Evolutionary conservation across 352 stramenopile species (phyloP), one percentile per base, ranked within the genome.

Genomic region (Plasmopara halstedii): DNA sequence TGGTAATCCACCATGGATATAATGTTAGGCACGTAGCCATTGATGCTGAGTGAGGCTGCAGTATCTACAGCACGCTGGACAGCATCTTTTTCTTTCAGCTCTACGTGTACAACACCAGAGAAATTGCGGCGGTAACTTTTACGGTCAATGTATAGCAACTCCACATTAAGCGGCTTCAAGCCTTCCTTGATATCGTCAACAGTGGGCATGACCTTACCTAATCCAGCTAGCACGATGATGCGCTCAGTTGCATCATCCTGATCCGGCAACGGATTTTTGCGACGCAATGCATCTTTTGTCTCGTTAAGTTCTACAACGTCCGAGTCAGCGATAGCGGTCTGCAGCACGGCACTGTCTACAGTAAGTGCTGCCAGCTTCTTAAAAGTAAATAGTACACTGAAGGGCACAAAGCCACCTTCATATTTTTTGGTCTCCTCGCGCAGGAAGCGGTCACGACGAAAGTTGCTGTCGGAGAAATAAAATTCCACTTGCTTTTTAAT

Each of bases 401-500:
- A 87, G 3, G 80, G 80, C 41, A 95, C 67, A 48, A 89, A 95
- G 45, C 83, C 83, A 32, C 81, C 81, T 6, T 83, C 64, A 22
- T 83, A 58, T 59, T 90, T 90, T 62, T 81, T 89, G 46, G 80
- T 88, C 56, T 90, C 77, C 32, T 85, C 75, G 31, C 81, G 66
- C 56, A 96, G 63, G 66, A 95, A 95, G 48, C 85, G 80, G 62
- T 96, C 86, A 46, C 85, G 86, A 43, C 86, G 83, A 53, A 95
- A 94, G 63, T 96, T 96, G 65, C 79, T 90, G 65, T 95, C 85
- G 33, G 72, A 88, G 70, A 96, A 95, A 76, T 95, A 96, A 63
- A 95, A 95, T 73, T 96, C 86, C 35, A 95, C 75, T 73, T 96
- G 85, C 67, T 91, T 84, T 65, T 87, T 85, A 60, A 95, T 80